Conservation (phyloP, 73 alveolate species). For the Paramecium bursaria region DNA sequence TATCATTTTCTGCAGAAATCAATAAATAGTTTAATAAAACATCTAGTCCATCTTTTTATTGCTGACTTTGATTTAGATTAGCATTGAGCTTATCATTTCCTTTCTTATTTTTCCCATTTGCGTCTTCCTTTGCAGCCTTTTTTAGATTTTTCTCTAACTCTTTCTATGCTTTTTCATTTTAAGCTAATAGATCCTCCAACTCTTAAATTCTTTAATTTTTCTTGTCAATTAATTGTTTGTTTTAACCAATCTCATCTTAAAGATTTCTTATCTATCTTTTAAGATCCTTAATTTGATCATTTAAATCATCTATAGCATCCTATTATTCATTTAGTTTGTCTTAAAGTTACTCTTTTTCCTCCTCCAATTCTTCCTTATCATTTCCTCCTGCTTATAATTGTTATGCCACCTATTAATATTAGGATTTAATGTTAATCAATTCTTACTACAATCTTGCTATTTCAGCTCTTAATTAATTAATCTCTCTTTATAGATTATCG, state of each 20-base stretch:
- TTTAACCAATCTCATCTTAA: slow-evolving; percentile 26
- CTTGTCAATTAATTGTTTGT: background rate
- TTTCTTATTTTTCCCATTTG: background rate
- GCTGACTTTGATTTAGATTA: too few species aligned
- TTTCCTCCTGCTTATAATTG: slow-evolving; percentile 7
- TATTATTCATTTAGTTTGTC: background rate
- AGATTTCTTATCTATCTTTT: slow-evolving; percentile 8
- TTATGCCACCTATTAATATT: slow-evolving; percentile 24
- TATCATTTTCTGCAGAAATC: slow-evolving; percentile 53
- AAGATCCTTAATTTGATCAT: slow-evolving; percentile 35
- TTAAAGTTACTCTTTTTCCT: slow-evolving; percentile 9
- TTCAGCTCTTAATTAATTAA: background rate
- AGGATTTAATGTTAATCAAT: background rate
- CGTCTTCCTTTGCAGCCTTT: background rate
- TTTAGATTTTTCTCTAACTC: slow-evolving; percentile 14
- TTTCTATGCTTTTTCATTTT: slow-evolving; percentile 5
- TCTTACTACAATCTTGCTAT: background rate
- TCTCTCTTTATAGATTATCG: background rate
- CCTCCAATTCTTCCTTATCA: slow-evolving; percentile 24
- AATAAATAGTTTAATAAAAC: slow-evolving; percentile 24
- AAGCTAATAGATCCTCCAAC: slow-evolving; percentile 39
- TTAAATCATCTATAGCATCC: slow-evolving; percentile 33
- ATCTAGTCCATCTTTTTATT: slow-evolving; percentile 10
- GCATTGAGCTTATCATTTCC: background rate
- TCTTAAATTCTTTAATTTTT: slow-evolving; percentile 50